Evolutionary conservation across 108 stramenopile genomes (phyloP).

Genomic region (Nitzschia inconspicua): DNA sequence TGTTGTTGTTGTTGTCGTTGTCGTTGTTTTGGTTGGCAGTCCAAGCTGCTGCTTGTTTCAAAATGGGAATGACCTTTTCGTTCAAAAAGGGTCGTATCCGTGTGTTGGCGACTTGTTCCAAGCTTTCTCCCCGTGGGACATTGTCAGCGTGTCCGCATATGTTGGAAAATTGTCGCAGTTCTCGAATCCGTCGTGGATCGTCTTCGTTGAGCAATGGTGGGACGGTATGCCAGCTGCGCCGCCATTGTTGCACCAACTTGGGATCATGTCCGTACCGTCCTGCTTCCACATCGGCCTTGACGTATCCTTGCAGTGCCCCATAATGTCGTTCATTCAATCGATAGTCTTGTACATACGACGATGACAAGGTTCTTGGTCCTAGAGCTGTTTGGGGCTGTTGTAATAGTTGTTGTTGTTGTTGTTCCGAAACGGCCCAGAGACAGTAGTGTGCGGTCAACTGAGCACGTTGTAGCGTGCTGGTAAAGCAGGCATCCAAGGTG

Average conservation of each 20-base stretch:
- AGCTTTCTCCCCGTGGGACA: conserved; percentile 49
- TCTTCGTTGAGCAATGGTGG: conserved; percentile 42
- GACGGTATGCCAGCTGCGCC: conserved; percentile 51
- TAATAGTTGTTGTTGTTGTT: no score
- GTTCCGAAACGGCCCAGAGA: conserved; percentile 42
- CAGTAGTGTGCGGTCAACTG: conserved; percentile 58
- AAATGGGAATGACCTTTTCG: conserved; percentile 34
- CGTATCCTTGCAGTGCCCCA: conserved; percentile 43
- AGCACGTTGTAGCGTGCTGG: conserved; percentile 42
- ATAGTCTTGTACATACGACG: conserved; percentile 47
- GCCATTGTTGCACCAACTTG: conserved; percentile 33
- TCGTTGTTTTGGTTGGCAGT: background rate
- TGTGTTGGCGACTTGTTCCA: conserved; percentile 47
- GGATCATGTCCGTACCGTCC: conserved; percentile 50
- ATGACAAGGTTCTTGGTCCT: conserved; percentile 8
- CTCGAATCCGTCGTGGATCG: conserved; percentile 43
- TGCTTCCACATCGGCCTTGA: conserved; percentile 44
- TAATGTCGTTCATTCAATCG: conserved; percentile 58
- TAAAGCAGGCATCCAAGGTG: conserved; percentile 54
- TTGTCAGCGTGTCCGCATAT: conserved; percentile 41
- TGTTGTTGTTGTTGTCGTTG: conserved; percentile 13
- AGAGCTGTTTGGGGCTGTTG: no score
- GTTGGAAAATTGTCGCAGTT: conserved; percentile 27
- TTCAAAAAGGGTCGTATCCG: conserved; percentile 51
- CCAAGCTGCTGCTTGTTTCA: conserved; percentile 33